A percentile compares a stretch with the other conserved stretches of the same genome.
These are phyloP conservation scores for Exophiala dermatitidis DNA, from an alignment of 2,329 filamentous ascomycete genomes.

Conservation along the genomic window DNA sequence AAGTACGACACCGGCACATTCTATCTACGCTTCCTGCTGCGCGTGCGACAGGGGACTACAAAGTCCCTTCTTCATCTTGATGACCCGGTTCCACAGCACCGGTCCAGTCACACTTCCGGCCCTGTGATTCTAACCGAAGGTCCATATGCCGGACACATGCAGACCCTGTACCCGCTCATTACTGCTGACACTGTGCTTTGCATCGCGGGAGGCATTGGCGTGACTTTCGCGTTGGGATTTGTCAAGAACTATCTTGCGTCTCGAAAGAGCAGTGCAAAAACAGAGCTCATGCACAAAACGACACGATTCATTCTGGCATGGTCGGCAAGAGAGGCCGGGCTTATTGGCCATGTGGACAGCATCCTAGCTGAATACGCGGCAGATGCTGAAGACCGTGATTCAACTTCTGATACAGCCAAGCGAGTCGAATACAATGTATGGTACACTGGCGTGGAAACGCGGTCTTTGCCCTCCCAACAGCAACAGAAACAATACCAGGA, in stretches of 20 bases:
- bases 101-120: background rate
- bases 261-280: background rate
- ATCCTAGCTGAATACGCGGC: background rate
- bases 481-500: background rate
- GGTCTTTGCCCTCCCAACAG: background rate
- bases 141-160: slow-evolving; percentile 11
- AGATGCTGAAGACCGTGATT: background rate
- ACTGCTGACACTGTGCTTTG: slow-evolving; percentile 30
- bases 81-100: background rate
- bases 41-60: slow-evolving; percentile 7
- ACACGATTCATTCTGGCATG: slow-evolving; percentile 11
- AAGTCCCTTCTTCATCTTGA: background rate
- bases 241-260: slow-evolving; percentile 7
- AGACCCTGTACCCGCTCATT: slow-evolving; percentile 1
- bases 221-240: slow-evolving; percentile 26
- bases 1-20: background rate
- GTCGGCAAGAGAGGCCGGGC: slow-evolving; percentile 9
- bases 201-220: slow-evolving; percentile 35
- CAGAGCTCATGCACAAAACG: background rate
- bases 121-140: slow-evolving; percentile 9
- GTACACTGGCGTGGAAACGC: background rate
- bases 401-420: background rate
- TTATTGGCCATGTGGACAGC: slow-evolving; percentile 4
- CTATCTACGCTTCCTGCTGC: slow-evolving; percentile 10
- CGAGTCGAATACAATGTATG: background rate